phyloP scores from a whole-genome alignment of 208 protist genomes.

The Trypanosoma caninum region DNA sequence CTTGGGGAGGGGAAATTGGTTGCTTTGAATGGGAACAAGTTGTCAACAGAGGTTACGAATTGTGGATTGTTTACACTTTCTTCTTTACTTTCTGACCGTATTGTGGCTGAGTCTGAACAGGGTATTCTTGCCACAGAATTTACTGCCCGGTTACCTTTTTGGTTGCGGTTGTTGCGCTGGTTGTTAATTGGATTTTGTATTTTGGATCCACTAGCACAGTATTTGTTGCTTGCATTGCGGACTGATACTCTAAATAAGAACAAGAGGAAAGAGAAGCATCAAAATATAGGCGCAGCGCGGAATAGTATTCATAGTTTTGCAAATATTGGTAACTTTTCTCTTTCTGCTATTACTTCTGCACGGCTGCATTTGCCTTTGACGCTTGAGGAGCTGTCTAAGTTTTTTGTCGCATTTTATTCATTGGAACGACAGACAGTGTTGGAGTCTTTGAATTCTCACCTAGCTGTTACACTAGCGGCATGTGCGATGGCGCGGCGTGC shows the following conservation, averaged over 20 bases:
- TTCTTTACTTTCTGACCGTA: not conserved
- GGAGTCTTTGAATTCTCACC: not conserved
- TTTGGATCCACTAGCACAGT: slow-evolving; percentile 6
- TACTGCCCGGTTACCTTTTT: not conserved
- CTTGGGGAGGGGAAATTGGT: too few relatives aligned
- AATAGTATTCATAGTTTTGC: too few relatives aligned
- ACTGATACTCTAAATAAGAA: not conserved
- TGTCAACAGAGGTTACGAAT: not conserved
- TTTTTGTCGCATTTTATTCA: slow-evolving; percentile 1
- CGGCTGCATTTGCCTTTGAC: too few relatives aligned
- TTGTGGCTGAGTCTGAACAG: not conserved
- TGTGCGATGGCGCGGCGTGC: not conserved
- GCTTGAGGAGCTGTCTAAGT: too few relatives aligned
- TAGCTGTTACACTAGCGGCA: not conserved
- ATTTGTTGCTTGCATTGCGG: not conserved
- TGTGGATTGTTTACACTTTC: not conserved
- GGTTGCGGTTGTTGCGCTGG: slow-evolving; percentile 11
- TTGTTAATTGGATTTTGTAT: slow-evolving; percentile 3
- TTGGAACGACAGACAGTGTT: not conserved
- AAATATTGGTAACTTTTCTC: too few relatives aligned
- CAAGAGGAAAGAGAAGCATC: not conserved
- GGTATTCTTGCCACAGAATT: not conserved
- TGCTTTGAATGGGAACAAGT: too few relatives aligned
- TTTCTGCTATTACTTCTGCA: too few relatives aligned
- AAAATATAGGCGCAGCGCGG: too few relatives aligned